Base-by-base conservation (phyloP, 345 rosid genomes). In the Zanthoxylum bungeanum region DNA sequence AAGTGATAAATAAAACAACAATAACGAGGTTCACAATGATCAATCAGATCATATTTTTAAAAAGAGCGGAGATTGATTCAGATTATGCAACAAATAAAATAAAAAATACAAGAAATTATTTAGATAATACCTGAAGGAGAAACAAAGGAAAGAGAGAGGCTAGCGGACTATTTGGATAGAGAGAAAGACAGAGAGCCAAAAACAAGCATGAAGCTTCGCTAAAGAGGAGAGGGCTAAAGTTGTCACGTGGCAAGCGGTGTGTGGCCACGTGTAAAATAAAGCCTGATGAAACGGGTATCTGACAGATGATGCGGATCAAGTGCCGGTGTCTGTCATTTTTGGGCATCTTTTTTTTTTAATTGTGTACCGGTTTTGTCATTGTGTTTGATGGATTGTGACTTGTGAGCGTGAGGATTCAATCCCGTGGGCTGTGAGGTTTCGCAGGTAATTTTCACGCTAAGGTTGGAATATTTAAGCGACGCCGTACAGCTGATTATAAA, bases 181-280 rank as follows among this genome's bases (percentile, higher is more conserved):
- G 67, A 33, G 52, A 14, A 60, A 16, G 60, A 16, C 8, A 22
- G 51, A 14, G 60, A n/a, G 49, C 7, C 19, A 12, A 44, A 57
- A 58, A n/a, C n/a, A n/a, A 8, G 1, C 12, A 27, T 27, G 72
- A 68, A 56, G 49, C 50, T 68, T 55, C 27, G 52, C 39, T n/a
- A n/a, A n/a, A 19, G 27, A 55, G 9, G 37, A 19, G 31, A 16
- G 39, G 53, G 9, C 9, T 27, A 52, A 14, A 37, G 7, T 66
- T 25, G 61, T 39, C 52, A 5, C 39, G 51, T 55, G 62, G 72
- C 63, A n/a, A 2, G 9, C 9, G 39, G 7, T 39, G 62, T 25
- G 37, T 19, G 60, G 64, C 62, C 75, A 63, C 74, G 71, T 63
- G 66, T 55, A 30, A 56, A 19, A 10, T 16, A 9, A 37, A 21